A percentile compares a stretch with the other conserved stretches of the same genome.
phyloP scores from a whole-genome alignment of 371 early-diverging fungal genomes.

The Conidiobolus incongruus region DNA sequence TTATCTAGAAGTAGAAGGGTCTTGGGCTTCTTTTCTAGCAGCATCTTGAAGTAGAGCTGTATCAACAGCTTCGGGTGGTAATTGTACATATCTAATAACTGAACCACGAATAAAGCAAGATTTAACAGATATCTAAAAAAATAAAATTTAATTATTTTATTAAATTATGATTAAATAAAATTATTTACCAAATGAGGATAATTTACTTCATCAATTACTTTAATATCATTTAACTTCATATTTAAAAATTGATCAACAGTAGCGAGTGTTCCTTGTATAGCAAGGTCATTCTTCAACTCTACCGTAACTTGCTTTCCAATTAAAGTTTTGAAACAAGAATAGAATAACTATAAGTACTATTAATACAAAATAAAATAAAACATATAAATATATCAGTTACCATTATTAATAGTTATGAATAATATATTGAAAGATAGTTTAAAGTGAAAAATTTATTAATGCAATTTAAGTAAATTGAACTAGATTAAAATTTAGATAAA shows the following conservation, averaged over 20 bases:
- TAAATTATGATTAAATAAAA: neutral
- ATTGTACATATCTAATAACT: slow-evolving; percentile 90
- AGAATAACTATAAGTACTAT: slow-evolving; percentile 74
- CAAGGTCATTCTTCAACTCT: slow-evolving; percentile 96
- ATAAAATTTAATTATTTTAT: too few relatives aligned
- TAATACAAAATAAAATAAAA: too few relatives aligned
- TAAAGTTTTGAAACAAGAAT: slow-evolving; percentile 96
- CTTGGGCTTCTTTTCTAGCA: slow-evolving; percentile 64
- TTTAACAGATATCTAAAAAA: slow-evolving; percentile 77
- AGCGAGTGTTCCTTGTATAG: slow-evolving; percentile 74
- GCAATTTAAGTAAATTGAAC: too few relatives aligned
- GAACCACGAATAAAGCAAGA: slow-evolving; percentile 98
- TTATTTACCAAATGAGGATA: slow-evolving; percentile 88
- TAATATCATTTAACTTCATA: slow-evolving; percentile 84
- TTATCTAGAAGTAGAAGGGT: slow-evolving; percentile 18
- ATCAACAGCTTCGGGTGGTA: slow-evolving; percentile 73
- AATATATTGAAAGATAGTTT: too few relatives aligned
- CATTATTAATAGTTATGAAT: too few relatives aligned
- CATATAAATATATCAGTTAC: too few relatives aligned
- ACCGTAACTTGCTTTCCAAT: slow-evolving; percentile 90
- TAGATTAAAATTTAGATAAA: too few relatives aligned
- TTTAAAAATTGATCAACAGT: slow-evolving; percentile 98
- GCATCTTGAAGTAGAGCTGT: slow-evolving; percentile 91
- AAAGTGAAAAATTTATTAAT: too few relatives aligned
- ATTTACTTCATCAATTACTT: slow-evolving; percentile 62